A percentile compares a stretch with the other conserved stretches of the same genome.
Conservation (phyloP, 441 rosid genomes). For the Populus hybrid region DNA sequence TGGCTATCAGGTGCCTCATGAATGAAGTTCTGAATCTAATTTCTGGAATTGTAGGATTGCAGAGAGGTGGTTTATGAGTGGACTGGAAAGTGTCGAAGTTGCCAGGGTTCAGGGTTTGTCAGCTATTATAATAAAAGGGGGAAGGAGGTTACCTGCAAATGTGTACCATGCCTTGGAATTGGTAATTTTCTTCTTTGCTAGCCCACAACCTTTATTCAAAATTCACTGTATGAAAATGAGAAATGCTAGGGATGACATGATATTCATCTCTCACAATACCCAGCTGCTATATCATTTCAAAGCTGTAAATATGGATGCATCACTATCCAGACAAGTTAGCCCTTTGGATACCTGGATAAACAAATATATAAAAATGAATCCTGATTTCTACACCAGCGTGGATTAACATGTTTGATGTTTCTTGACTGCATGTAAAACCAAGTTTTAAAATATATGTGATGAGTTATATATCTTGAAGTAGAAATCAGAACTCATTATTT, state of each 20-base stretch:
- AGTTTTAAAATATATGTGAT: neutral
- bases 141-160: constrained; percentile 77
- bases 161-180: constrained; percentile 81
- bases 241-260: neutral
- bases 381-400: neutral
- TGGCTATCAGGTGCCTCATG: neutral
- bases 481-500: neutral
- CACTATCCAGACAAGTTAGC: neutral
- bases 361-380: neutral
- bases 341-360: neutral
- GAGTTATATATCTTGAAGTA: neutral
- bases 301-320: neutral
- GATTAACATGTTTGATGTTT: neutral
- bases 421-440: neutral
- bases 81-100: constrained; percentile 91
- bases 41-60: constrained; percentile 59
- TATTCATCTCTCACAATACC: neutral
- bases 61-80: constrained; percentile 84
- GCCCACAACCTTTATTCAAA: neutral
- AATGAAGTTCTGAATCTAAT: constrained; percentile 12
- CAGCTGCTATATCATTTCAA: neutral
- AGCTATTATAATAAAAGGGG: constrained; percentile 84
- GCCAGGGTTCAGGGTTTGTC: constrained; percentile 83
- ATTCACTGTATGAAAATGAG: neutral
- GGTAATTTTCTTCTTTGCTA: constrained; percentile 41